Percentiles rank a stretch among this genome's conserved stretches.
phyloP scores from a whole-genome alignment of 345 rosid genomes.

The Cardamine resedifolia region DNA sequence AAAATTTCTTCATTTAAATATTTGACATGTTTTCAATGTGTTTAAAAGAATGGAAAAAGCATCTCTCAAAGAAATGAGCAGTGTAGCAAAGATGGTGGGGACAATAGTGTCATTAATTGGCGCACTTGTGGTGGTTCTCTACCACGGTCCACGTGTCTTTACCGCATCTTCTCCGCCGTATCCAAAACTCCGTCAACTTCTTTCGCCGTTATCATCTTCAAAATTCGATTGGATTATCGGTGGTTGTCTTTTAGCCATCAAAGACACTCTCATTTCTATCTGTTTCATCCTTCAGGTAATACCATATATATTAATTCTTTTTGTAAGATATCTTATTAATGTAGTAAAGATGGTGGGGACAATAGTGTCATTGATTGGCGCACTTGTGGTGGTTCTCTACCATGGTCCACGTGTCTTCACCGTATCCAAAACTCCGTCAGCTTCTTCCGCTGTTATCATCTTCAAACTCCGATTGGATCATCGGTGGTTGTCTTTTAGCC shows the following conservation, averaged over 20 bases:
- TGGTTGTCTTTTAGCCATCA: slow-evolving; percentile 56
- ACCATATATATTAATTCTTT: too few relatives aligned
- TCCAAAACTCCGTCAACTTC: slow-evolving; percentile 15
- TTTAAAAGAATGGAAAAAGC: slow-evolving; percentile 67
- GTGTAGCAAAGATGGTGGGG: slow-evolving; percentile 74
- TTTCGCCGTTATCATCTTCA: slow-evolving; percentile 43
- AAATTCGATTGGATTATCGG: slow-evolving; percentile 62
- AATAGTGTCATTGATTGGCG: too few relatives aligned
- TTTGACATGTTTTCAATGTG: background rate
- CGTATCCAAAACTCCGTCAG: too few relatives aligned
- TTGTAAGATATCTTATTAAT: too few relatives aligned
- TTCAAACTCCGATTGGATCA: too few relatives aligned
- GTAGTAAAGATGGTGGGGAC: too few relatives aligned
- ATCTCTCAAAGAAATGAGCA: slow-evolving; percentile 45
- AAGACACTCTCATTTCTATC: slow-evolving; percentile 55
- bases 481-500: too few relatives aligned
- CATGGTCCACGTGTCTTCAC: too few relatives aligned
- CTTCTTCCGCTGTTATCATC: too few relatives aligned
- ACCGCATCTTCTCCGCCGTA: slow-evolving; percentile 34
- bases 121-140: slow-evolving; percentile 64
- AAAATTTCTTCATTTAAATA: background rate
- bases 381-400: too few relatives aligned
- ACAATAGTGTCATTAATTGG: slow-evolving; percentile 66
- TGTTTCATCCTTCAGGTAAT: too few relatives aligned
- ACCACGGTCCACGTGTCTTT: slow-evolving; percentile 56